phyloP scores from a whole-genome alignment of 1,284 basidiomycete genomes.

The Ganoderma resinaceum region DNA sequence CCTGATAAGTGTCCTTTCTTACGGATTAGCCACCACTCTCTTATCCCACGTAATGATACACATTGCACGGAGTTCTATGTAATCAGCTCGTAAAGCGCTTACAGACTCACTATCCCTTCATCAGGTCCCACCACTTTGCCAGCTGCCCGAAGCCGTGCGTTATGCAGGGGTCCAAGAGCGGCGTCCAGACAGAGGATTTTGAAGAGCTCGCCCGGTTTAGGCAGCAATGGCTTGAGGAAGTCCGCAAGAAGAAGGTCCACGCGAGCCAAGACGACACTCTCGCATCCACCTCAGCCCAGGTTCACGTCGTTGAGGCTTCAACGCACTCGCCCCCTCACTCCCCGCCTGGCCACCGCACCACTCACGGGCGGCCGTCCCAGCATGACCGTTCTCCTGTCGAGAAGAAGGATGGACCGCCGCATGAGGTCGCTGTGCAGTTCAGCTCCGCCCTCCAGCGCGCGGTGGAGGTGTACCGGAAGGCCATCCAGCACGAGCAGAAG shows the following conservation, averaged over 20 bases:
- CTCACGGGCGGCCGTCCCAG: slow-evolving; percentile 14
- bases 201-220: slow-evolving; percentile 73
- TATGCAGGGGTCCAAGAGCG: slow-evolving; percentile 11
- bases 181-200: slow-evolving; percentile 38
- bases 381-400: slow-evolving; percentile 11
- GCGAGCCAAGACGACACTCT: slow-evolving; percentile 10
- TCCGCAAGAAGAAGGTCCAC: slow-evolving; percentile 49
- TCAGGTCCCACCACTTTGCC: slow-evolving; percentile 21
- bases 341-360: slow-evolving; percentile 8
- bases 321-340: slow-evolving; percentile 9
- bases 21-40: no score
- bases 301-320: not conserved
- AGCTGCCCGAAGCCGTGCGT: slow-evolving; percentile 9
- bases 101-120: slow-evolving; percentile 5
- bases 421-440: slow-evolving; percentile 30
- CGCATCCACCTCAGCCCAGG: not conserved
- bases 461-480: slow-evolving; percentile 70
- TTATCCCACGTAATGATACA: not conserved
- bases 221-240: slow-evolving; percentile 77
- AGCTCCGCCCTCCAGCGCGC: slow-evolving; percentile 54
- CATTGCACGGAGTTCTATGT: not conserved
- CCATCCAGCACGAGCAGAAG: slow-evolving; percentile 75
- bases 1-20: not conserved
- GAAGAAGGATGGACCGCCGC: not conserved
- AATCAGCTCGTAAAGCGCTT: slow-evolving; percentile 10